Evolutionary conservation across 2,329 filamentous ascomycete genomes (phyloP).

Genomic region (Pseudocercospora fuligena): DNA sequence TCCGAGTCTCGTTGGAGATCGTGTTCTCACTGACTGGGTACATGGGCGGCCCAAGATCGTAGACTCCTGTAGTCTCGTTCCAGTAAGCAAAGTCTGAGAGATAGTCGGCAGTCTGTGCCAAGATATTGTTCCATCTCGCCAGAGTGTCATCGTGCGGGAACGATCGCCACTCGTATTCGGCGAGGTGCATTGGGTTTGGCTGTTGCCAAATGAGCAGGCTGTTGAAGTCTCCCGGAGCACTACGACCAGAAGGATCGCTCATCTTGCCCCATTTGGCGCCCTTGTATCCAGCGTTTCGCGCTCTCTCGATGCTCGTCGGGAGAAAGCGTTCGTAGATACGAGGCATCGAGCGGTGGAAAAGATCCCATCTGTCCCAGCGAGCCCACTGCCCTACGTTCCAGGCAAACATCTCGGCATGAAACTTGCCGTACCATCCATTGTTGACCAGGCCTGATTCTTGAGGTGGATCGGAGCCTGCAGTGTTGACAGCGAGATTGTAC

Average conservation of each 20-base stretch:
- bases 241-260: neutral
- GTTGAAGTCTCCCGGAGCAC: constrained; percentile 1
- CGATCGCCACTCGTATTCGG: constrained; percentile 5
- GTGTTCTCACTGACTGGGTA: neutral
- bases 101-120: neutral
- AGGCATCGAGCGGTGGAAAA: constrained; percentile 15
- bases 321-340: neutral
- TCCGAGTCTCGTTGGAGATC: neutral
- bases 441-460: constrained; percentile 29
- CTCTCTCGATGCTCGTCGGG: neutral
- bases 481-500: neutral
- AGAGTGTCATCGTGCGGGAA: neutral
- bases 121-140: neutral
- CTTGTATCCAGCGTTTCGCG: neutral
- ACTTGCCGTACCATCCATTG: constrained; percentile 59
- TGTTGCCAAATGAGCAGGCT: neutral
- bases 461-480: neutral
- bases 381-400: constrained; percentile 55
- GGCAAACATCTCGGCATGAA: constrained; percentile 61
- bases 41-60: constrained; percentile 1
- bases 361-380: constrained; percentile 43
- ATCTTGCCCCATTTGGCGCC: neutral
- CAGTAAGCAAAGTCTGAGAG: constrained; percentile 1
- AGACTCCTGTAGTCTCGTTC: neutral
- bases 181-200: constrained; percentile 1